Evolutionary conservation across 768 basidiomycete genomes (phyloP), one percentile per base, ranked within the genome.

Genomic region (Saitozyma sp.): DNA sequence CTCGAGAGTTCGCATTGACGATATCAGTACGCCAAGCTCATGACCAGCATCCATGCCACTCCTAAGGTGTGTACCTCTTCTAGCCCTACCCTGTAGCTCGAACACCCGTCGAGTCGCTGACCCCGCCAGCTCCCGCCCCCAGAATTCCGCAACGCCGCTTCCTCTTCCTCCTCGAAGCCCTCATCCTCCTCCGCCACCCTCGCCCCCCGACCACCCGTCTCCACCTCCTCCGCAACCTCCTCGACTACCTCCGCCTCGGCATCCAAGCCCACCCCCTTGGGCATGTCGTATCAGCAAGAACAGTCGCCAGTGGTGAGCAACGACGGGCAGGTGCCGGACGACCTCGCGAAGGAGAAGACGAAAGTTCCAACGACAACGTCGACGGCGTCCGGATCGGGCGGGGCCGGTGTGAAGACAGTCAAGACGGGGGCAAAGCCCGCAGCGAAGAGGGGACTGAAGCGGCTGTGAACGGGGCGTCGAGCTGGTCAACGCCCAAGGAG

Each of bases 21-120:
- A 9, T 2, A 54, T 16, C 84, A 86, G 66, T 88, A 93, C 58
- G 93, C 93, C 14, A 87, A 85, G 76, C 84, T 96, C 19, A 92
- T 95, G 71, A 94, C 92, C 29, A 87, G 86, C 64, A 91, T 97
- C 16, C 94, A 97, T 74, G 94, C 93, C 43, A 91, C 88, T 17
- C 89, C 90, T 9, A 86, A 87, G 66, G 85, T 84, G 56, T 82
- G 85, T 60, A 51, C 17, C 8, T 43, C 52, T 13, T 56, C 55
- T 13, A 9, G 46, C n/a, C 42, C 13, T 43, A 7, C n/a, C n/a
- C 45, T 13, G 45, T 46, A 46, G 13, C n/a, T 17, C 11, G 45
- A 46, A 13, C 45, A 29, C 29, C 29, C 29, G 52, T 38, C 16
- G 9, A n/a, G 38, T 48, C n/a, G 20, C 58, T 67, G 53, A 56